Evolutionary conservation across 2,329 filamentous ascomycete genomes (phyloP).

Genomic region (Colletotrichum somersetense): DNA sequence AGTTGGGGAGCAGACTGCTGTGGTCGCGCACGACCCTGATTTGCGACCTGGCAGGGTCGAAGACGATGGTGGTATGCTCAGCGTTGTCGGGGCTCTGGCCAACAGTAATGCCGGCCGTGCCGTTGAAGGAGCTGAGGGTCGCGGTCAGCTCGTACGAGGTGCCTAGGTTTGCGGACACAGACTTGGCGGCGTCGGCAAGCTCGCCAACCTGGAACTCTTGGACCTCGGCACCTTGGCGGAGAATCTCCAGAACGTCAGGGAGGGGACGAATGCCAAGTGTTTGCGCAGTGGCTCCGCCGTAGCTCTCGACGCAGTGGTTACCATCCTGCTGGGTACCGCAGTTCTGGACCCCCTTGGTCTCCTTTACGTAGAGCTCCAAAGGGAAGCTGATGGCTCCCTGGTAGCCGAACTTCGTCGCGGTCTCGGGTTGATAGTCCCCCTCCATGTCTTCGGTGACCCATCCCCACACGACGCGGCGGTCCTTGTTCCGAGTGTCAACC

Average conservation of each 20-base stretch:
- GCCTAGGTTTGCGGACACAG: constrained; percentile 27
- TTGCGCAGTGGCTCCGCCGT: constrained; percentile 34
- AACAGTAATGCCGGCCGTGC: constrained; percentile 36
- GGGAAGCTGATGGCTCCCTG: constrained; percentile 40
- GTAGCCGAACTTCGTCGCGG: constrained; percentile 39
- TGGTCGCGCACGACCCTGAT: constrained; percentile 37
- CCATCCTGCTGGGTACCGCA: constrained; percentile 39
- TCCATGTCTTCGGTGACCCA: constrained; percentile 41
- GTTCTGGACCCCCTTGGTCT: constrained; percentile 38
- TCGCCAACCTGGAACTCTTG: constrained; percentile 31
- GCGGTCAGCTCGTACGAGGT: constrained; percentile 41
- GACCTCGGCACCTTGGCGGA: constrained; percentile 35
- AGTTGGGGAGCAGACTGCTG: constrained; percentile 42
- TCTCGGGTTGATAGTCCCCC: constrained; percentile 20
- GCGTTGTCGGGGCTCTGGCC: constrained; percentile 40
- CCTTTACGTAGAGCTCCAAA: constrained; percentile 41
- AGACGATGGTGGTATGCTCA: constrained; percentile 40
- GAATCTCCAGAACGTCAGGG: constrained; percentile 37
- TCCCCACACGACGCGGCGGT: constrained; percentile 41
- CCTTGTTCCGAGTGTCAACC: constrained; percentile 32
- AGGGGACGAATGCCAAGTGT: constrained; percentile 40
- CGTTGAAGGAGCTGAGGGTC: constrained; percentile 32
- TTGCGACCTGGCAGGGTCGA: constrained; percentile 25
- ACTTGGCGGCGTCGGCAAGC: constrained; percentile 21
- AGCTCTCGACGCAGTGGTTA: constrained; percentile 34